A percentile compares a stretch with the other conserved stretches of the same genome.
Conservation (phyloP, 2,329 filamentous ascomycete species). For the Aspergillus unguis region DNA sequence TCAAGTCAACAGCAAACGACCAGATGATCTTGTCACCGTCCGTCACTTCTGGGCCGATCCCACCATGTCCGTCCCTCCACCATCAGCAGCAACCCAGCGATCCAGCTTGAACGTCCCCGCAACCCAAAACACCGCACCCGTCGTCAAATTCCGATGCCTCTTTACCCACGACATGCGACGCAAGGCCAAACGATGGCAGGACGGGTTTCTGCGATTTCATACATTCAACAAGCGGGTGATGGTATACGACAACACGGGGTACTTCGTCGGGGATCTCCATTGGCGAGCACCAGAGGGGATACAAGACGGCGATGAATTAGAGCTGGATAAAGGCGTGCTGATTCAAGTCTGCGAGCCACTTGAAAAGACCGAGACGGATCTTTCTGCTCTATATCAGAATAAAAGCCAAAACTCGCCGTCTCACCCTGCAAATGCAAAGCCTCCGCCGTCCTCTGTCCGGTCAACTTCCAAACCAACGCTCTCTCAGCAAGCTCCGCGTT, state of each 20-base stretch:
- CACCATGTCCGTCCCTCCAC: constrained; percentile 24
- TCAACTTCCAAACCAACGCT: constrained; percentile 30
- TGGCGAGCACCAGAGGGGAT: constrained; percentile 69
- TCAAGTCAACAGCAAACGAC: not conserved
- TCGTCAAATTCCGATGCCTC: constrained; percentile 79
- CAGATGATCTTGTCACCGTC: constrained; percentile 11
- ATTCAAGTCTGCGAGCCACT: constrained; percentile 76
- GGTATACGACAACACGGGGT: constrained; percentile 79
- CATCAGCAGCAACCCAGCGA: constrained; percentile 14
- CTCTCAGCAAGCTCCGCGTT: constrained; percentile 49
- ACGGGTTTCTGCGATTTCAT: constrained; percentile 83
- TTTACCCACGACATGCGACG: constrained; percentile 81
- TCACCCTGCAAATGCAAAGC: constrained; percentile 22
- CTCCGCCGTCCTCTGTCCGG: constrained; percentile 43
- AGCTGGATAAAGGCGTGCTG: constrained; percentile 71
- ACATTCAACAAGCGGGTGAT: constrained; percentile 88
- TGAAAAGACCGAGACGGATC: constrained; percentile 71
- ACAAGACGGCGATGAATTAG: constrained; percentile 76
- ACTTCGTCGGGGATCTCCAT: constrained; percentile 80
- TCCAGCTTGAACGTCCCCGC: constrained; percentile 37
- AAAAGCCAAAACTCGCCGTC: constrained; percentile 40
- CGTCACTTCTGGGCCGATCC: constrained; percentile 10
- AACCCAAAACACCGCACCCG: constrained; percentile 65
- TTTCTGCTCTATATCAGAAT: constrained; percentile 69
- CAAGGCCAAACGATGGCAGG: constrained; percentile 91